Base-by-base conservation (phyloP, 2,329 filamentous ascomycete species). In the Fusarium sulawesiense region DNA sequence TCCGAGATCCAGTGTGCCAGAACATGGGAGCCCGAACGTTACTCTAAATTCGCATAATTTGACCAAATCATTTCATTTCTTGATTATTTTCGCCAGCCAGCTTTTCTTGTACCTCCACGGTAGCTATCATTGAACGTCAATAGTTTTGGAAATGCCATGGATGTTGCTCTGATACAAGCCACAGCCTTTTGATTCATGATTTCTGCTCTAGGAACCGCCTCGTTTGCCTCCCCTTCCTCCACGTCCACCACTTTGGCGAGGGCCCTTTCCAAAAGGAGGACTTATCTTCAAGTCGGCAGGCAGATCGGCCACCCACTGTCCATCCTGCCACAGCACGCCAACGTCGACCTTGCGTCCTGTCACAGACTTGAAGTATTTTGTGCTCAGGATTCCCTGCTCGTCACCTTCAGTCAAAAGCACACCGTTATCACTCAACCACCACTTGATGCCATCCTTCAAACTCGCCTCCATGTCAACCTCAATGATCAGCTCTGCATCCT, bases 361-460 rank as follows among this genome's bases (percentile, higher is more conserved):
- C 3, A 95, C 94, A 75, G 88, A 86, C 80, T 87, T 87, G 75
- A 97, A 95, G 76, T 91, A 93, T 73, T 86, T 84, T 21, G 87
- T 79, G 30, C 88, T 86, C 70, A 97, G 82, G 9, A 92, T 55
- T 2, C 90, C 92, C 7, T 88, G 80, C 48, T 81, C 87, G 63
- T 81, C 82, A 55, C 82, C 88, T 73, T 88, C 88, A 4, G 87
- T 90, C 69, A 95, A 80, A 66, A 94, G 85, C 11, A 95, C 92
- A 3, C 88, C 91, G 76, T 95, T 95, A 72, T 92, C 91, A 77
- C 92, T 93, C 66, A 88, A 78, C 89, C 92, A 97, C 87, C 94
- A 97, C 75, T 85, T 84, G 68, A 93, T 84, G 7, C 82, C 85
- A 56, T 88, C 89, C 44, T 81, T 81, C 73, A 97, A 77, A 72